Conservation (phyloP, 176 grass and related monocot species). For the Aegilops sharonensis region DNA sequence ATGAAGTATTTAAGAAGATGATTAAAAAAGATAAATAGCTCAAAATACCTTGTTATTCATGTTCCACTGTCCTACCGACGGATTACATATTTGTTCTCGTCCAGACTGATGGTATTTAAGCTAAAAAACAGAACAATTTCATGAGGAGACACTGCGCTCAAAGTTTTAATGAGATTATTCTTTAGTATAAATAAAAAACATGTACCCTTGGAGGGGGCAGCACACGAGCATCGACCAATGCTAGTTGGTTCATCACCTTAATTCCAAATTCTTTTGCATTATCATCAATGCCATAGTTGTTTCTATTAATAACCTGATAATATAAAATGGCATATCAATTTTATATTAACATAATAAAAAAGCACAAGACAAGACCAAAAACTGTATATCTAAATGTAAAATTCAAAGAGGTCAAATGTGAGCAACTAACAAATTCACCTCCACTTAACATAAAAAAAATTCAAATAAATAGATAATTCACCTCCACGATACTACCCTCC, state of each 20-base stretch:
- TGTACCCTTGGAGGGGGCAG: constrained; percentile 65
- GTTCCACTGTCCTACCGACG: constrained; percentile 77
- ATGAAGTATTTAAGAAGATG: neutral
- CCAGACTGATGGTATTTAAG: constrained; percentile 88
- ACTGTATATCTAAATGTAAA: neutral
- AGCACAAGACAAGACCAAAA: neutral
- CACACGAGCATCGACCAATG: constrained; percentile 64
- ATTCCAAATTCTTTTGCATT: constrained; percentile 79
- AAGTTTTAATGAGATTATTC: neutral
- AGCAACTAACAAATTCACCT: constrained; percentile 45
- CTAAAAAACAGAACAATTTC: constrained; percentile 30
- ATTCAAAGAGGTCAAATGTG: neutral
- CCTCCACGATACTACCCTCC: constrained; percentile 53
- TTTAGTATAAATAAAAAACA: neutral
- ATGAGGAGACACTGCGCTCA: neutral
- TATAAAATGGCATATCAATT: neutral
- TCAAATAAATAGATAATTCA: neutral
- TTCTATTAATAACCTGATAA: constrained; percentile 49
- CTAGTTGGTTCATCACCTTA: constrained; percentile 45
- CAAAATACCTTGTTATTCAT: constrained; percentile 73
- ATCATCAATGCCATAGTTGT: constrained; percentile 46
- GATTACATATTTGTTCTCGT: constrained; percentile 52
- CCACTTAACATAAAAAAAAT: neutral
- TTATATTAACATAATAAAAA: neutral
- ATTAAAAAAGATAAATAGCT: neutral